Evolutionary conservation across 768 basidiomycete genomes (phyloP).

Genomic region (Mycena filopes): DNA sequence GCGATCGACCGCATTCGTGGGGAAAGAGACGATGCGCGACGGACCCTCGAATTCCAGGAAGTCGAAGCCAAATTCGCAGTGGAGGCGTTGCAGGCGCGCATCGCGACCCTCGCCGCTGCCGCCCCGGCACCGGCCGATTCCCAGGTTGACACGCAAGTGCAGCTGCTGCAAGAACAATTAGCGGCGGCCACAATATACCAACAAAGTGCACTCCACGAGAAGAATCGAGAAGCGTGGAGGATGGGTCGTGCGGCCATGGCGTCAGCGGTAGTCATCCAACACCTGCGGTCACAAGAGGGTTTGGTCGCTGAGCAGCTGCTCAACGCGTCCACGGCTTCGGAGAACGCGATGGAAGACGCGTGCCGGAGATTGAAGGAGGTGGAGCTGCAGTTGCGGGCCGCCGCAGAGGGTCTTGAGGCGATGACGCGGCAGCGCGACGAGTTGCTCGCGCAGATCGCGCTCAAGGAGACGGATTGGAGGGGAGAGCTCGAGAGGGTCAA

Average conservation of each 20-base stretch:
- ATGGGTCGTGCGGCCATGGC: conserved; percentile 47
- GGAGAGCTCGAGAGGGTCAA: conserved; percentile 43
- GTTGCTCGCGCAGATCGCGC: conserved; percentile 44
- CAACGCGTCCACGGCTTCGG: conserved; percentile 25
- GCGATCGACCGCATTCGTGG: conserved; percentile 74
- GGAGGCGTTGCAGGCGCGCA: conserved; percentile 65
- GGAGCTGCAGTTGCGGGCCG: conserved; percentile 46
- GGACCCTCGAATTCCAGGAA: conserved; percentile 75
- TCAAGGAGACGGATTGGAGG: conserved; percentile 43
- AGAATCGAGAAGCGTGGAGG: conserved; percentile 44
- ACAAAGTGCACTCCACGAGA: conserved; percentile 34
- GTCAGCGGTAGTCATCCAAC: conserved; percentile 52
- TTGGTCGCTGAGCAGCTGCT: conserved; percentile 29
- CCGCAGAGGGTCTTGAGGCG: conserved; percentile 48
- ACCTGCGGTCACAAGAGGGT: conserved; percentile 45
- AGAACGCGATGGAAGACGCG: conserved; percentile 37
- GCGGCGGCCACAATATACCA: conserved; percentile 28
- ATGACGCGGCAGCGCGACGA: conserved; percentile 51
- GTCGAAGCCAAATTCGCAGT: conserved; percentile 73
- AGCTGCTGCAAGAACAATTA: conserved; percentile 39
- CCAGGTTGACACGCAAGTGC: conserved; percentile 44
- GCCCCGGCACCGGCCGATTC: conserved; percentile 35
- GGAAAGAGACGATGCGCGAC: conserved; percentile 71
- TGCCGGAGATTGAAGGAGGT: conserved; percentile 41
- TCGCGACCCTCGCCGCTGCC: conserved; percentile 43